Base-by-base conservation (phyloP, 2,329 filamentous ascomycete species). In the Alternaria angustiovoidea region DNA sequence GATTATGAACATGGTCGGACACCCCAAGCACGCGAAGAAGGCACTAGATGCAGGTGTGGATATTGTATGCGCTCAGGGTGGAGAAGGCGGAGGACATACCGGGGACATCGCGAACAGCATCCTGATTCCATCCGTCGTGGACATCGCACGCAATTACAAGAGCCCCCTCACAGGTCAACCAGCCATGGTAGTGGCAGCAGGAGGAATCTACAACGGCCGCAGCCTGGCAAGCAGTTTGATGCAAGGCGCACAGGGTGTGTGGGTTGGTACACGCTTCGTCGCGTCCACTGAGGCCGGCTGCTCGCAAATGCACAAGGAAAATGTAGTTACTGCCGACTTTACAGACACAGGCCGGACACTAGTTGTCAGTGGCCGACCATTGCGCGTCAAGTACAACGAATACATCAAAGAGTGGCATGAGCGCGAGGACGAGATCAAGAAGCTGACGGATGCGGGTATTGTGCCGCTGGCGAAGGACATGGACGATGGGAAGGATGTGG, bases 1-100 rank as follows among this genome's bases (percentile, higher is more conserved):
- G 60, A 85, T 97, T 36, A 97, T 97, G 93, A 97, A 97, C 78
- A 97, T 97, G 94, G 93, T 97, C 20, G 94, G 94, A 0, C 91
- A 94, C 71, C 94, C 94, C 2, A 93, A 91, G 76, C 94, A 98
- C 78, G 94, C 94, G 1, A 87, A 90, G 76, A 97, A 97, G 81
- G 94, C 94, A 2, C 83, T 98, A 4, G 88, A 93, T 51, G 87
- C 90, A 0, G 94, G 94, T 43, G 93, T 96, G 9, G 94, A 98
- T 79, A 89, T 97, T 65, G 86, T 98, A 6, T 97, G 93, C 76
- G 89, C 94, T 2, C 94, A 98, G 81, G 94, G 94, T 47, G 93
- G 93, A 52, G 94, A 98, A 79, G 94, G 94, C 2, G 94, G 94
- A 18, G 94, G 94, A 0, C 94, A 98, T 80, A 97, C 94, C 1